phyloP scores from a whole-genome alignment of 305 asterid species.

The Fraxinus baroniana region DNA sequence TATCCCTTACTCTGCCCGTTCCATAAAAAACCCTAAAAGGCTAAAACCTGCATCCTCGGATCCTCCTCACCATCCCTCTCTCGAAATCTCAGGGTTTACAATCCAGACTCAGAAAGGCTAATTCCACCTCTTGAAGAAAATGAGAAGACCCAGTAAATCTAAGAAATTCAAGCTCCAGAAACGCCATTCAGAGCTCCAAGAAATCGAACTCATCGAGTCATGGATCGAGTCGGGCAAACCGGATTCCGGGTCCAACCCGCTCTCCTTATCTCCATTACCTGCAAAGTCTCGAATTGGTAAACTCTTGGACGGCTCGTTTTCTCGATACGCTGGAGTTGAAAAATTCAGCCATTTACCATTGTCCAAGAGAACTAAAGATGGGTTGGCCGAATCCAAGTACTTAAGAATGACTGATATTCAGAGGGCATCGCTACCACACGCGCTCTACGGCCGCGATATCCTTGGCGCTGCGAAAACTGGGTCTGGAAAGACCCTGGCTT shows the following conservation, averaged over 20 bases:
- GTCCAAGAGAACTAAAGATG: slow-evolving; percentile 83
- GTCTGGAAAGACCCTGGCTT: slow-evolving; percentile 93
- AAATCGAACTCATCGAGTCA: slow-evolving; percentile 70
- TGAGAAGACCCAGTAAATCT: slow-evolving; percentile 42
- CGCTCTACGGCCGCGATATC: slow-evolving; percentile 89
- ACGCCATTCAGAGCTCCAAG: slow-evolving; percentile 58
- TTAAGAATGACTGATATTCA: slow-evolving; percentile 81
- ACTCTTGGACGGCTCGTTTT: slow-evolving; percentile 61
- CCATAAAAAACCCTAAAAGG: neutral
- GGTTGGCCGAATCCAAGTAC: slow-evolving; percentile 45
- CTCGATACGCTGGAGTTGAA: slow-evolving; percentile 63
- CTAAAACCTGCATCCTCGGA: neutral
- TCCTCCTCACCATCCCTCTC: neutral
- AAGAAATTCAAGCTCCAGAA: slow-evolving; percentile 47
- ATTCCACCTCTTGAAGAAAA: slow-evolving; percentile 1
- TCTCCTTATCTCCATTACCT: slow-evolving; percentile 58
- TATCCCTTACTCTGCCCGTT: neutral
- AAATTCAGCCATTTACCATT: slow-evolving; percentile 76
- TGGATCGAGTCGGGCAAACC: slow-evolving; percentile 78
- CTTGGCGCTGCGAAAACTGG: slow-evolving; percentile 99
- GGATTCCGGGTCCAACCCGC: slow-evolving; percentile 73
- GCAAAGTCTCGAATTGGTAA: slow-evolving; percentile 56
- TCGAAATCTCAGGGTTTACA: neutral
- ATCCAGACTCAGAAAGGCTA: neutral
- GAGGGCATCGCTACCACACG: slow-evolving; percentile 89